Conservation (phyloP, 139 green algal species). For the Auxenochlorella protothecoides region DNA sequence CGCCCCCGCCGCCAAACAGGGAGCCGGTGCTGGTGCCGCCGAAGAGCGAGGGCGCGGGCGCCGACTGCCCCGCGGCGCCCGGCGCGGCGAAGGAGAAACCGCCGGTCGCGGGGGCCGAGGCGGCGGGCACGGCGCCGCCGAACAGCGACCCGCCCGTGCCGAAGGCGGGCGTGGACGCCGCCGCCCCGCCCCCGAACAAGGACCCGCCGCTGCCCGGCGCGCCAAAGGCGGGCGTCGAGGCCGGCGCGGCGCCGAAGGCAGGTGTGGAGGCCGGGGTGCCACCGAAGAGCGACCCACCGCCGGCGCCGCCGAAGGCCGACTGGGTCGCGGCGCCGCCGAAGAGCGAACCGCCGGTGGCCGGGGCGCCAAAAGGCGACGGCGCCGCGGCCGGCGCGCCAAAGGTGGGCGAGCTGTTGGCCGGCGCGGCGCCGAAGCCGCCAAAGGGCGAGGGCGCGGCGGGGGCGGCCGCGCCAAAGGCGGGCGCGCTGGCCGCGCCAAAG, state of each 20-base stretch:
- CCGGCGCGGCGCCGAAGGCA: slow-evolving; percentile 23
- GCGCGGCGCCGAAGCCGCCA: slow-evolving; percentile 2
- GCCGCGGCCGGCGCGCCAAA: slow-evolving; percentile 16
- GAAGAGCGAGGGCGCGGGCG: no score
- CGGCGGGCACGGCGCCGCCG: slow-evolving; percentile 28
- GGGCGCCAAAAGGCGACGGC: neutral
- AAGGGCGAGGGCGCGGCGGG: slow-evolving; percentile 5
- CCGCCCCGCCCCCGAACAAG: slow-evolving; percentile 23
- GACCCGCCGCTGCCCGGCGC: slow-evolving; percentile 3
- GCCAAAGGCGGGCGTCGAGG: slow-evolving; percentile 36
- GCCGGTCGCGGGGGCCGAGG: neutral
- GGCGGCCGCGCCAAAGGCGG: slow-evolving; percentile 18
- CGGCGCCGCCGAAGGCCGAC: neutral
- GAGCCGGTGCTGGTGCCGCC: no score
- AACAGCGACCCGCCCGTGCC: slow-evolving; percentile 17
- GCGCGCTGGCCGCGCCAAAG: slow-evolving; percentile 7
- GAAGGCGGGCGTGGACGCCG: slow-evolving; percentile 1
- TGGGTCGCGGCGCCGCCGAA: slow-evolving; percentile 36
- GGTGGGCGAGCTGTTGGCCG: slow-evolving; percentile 8
- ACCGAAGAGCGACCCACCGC: slow-evolving; percentile 2
- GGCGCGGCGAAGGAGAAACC: slow-evolving; percentile 7
- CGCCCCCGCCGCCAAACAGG: no score
- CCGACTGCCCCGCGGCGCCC: no score
- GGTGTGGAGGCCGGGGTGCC: no score
- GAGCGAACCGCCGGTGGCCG: slow-evolving; percentile 4